phyloP scores from a whole-genome alignment of 352 stramenopile genomes.

The Phytophthora foliorum region DNA sequence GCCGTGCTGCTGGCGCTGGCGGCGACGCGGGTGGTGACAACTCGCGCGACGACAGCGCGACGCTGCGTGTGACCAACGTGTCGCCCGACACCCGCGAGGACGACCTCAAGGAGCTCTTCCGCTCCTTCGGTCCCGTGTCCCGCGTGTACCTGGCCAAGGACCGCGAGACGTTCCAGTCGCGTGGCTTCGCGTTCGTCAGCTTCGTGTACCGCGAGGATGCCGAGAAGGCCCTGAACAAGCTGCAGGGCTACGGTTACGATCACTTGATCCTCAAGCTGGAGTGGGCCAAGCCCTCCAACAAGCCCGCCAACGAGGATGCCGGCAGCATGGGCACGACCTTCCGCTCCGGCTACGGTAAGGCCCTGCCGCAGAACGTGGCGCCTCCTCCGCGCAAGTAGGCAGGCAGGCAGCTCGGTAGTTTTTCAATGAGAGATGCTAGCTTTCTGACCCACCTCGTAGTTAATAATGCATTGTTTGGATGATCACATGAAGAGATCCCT shows the following conservation, averaged over 20 bases:
- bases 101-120: conserved; percentile 99
- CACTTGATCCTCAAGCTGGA: conserved; percentile 99
- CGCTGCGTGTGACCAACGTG: conserved; percentile 99
- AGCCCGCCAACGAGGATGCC: conserved; percentile 73
- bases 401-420: conserved; percentile 1
- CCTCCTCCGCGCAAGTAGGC: conserved; percentile 82
- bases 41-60: conserved; percentile 83
- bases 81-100: conserved; percentile 98
- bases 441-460: conserved; percentile 13
- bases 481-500: conserved; percentile 3
- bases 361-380: conserved; percentile 86
- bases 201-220: conserved; percentile 98
- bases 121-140: conserved; percentile 96
- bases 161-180: conserved; percentile 97
- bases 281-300: conserved; percentile 98
- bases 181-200: conserved; percentile 99
- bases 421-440: conserved; percentile 5
- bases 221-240: conserved; percentile 96
- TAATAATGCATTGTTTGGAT: conserved; percentile 15
- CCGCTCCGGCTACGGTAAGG: conserved; percentile 91
- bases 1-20: conserved; percentile 48
- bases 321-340: conserved; percentile 90
- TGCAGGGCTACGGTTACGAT: conserved; percentile 99
- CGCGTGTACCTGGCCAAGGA: conserved; percentile 99
- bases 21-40: conserved; percentile 45